Conservation (phyloP, 202 grass and related monocot species). For the Setaria italica region DNA sequence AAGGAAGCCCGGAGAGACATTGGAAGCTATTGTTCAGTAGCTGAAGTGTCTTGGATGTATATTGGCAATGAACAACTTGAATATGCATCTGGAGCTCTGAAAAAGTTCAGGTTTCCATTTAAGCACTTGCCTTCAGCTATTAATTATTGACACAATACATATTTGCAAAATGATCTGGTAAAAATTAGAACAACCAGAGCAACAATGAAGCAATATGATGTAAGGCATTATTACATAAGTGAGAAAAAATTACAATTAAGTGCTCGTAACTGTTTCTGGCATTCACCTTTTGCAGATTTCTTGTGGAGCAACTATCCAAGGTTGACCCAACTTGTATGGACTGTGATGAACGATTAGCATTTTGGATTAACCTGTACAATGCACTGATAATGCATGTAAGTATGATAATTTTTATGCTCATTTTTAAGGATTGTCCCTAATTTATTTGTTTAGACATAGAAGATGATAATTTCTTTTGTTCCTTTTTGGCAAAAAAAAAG, state of each 20-base stretch:
- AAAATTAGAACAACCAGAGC: background rate
- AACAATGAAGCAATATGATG: background rate
- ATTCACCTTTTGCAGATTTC: slow-evolving; percentile 57
- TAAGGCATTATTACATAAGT: background rate
- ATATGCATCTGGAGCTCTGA: slow-evolving; percentile 84
- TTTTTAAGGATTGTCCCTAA: background rate
- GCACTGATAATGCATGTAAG: slow-evolving; percentile 98
- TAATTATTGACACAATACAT: background rate
- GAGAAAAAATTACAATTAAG: background rate
- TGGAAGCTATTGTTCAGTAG: slow-evolving; percentile 69
- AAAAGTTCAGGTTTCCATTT: slow-evolving; percentile 79
- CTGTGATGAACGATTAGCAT: slow-evolving; percentile 76
- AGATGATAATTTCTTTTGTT: background rate
- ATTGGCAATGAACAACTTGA: slow-evolving; percentile 87
- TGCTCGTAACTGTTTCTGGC: background rate
- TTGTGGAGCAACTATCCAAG: slow-evolving; percentile 87
- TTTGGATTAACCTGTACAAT: slow-evolving; percentile 99
- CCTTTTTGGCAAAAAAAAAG: background rate
- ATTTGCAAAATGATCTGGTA: background rate
- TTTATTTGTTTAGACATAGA: background rate
- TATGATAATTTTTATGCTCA: background rate
- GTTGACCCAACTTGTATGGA: slow-evolving; percentile 72
- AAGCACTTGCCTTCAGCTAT: slow-evolving; percentile 32
- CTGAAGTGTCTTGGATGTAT: slow-evolving; percentile 93
- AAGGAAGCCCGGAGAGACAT: slow-evolving; percentile 75